Percentiles rank a stretch among this genome's conserved stretches.
phyloP scores from a whole-genome alignment of 805 yeast genomes.

The Cyberlindnera sargentensis region DNA sequence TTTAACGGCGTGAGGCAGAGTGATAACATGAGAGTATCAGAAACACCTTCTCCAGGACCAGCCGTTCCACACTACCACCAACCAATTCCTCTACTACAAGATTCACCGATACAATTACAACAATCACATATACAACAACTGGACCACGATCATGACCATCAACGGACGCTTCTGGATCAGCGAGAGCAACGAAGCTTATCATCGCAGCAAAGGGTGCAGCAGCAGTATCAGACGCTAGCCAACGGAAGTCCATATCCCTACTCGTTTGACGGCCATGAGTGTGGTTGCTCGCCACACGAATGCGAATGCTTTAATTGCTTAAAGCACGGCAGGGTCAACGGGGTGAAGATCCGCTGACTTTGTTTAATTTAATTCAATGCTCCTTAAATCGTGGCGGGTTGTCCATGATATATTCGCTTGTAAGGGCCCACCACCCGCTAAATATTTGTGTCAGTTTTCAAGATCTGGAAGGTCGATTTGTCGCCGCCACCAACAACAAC shows the following conservation, averaged over 20 bases:
- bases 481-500: no score
- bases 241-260: background rate
- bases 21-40: background rate
- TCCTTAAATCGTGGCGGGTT: background rate
- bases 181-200: no score
- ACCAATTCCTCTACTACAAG: background rate
- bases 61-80: background rate
- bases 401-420: no score
- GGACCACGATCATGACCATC: background rate
- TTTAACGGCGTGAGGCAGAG: constrained; percentile 13
- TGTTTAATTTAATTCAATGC: background rate
- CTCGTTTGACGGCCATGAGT: constrained; percentile 11
- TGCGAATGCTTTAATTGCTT: constrained; percentile 20
- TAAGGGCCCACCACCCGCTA: no score
- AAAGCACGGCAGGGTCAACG: constrained; percentile 17
- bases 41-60: background rate
- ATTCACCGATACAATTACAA: background rate
- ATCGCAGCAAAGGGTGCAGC: no score
- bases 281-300: constrained; percentile 17
- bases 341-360: constrained; percentile 5
- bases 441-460: no score
- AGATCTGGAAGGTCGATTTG: no score
- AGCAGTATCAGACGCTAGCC: no score
- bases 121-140: background rate
- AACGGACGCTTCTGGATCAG: no score